phyloP scores from a whole-genome alignment of 1,284 basidiomycete species.

The Leccinum variabile region DNA sequence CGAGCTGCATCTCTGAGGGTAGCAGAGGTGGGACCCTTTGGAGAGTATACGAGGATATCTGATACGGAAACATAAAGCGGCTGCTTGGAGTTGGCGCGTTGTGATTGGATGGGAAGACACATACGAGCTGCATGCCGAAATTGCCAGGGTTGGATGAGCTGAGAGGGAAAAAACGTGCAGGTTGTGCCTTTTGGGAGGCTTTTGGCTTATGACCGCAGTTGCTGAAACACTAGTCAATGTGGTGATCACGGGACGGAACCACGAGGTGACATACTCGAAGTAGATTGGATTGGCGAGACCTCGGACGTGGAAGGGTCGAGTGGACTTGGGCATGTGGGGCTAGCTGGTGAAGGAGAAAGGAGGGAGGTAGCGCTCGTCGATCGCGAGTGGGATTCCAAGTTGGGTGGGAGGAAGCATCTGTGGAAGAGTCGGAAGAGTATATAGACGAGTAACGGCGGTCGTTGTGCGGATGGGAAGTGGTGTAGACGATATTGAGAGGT shows the following conservation, averaged over 20 bases:
- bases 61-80: constrained; percentile 64
- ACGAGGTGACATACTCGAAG: constrained; percentile 9
- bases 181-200: constrained; percentile 35
- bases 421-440: constrained; percentile 23
- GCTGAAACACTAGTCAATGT: constrained; percentile 11
- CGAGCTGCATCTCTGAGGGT: constrained; percentile 41
- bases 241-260: background rate
- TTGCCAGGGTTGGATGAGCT: constrained; percentile 53
- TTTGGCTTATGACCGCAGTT: constrained; percentile 9
- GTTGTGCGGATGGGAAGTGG: constrained; percentile 8
- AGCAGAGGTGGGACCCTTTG: constrained; percentile 44
- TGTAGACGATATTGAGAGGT: constrained; percentile 21
- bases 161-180: constrained; percentile 50
- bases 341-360: constrained; percentile 21
- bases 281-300: background rate
- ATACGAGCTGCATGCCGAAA: constrained; percentile 80
- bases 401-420: constrained; percentile 25
- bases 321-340: constrained; percentile 13
- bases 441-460: constrained; percentile 22
- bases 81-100: constrained; percentile 22
- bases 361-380: constrained; percentile 35
- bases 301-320: constrained; percentile 10
- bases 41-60: constrained; percentile 63
- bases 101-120: constrained; percentile 33
- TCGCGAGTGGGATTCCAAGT: constrained; percentile 23